Evolutionary conservation across 1,284 basidiomycete genomes (phyloP).

Genomic region (Tilletia setariae): DNA sequence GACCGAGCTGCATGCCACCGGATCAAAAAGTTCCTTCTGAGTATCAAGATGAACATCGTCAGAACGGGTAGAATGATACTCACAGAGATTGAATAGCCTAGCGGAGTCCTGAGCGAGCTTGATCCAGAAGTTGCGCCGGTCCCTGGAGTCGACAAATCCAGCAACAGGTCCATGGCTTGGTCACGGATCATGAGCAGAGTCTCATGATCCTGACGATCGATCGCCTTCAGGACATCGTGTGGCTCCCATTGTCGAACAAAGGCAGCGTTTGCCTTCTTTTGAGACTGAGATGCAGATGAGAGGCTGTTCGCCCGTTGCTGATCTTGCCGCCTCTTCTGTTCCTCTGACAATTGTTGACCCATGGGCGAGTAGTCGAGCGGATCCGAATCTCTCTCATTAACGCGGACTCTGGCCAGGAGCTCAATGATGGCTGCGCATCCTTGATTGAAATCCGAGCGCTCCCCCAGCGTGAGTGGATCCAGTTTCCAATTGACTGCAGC

Average conservation of each 20-base stretch:
- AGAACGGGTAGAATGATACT: not conserved
- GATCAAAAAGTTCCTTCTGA: no score
- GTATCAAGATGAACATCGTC: not conserved
- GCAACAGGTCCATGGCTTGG: conserved; percentile 45
- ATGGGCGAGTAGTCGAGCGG: conserved; percentile 9
- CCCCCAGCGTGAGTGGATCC: conserved; percentile 36
- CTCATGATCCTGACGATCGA: conserved; percentile 47
- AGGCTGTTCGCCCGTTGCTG: not conserved
- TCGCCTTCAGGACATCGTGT: conserved; percentile 49
- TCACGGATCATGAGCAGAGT: conserved; percentile 48
- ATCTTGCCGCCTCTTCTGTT: no score
- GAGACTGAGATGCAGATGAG: not conserved
- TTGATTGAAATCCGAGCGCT: conserved; percentile 30
- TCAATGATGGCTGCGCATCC: conserved; percentile 34
- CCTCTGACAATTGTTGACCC: not conserved
- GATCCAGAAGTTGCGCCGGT: not conserved
- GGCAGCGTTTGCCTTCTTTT: not conserved
- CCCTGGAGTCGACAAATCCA: conserved; percentile 29
- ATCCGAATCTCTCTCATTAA: not conserved
- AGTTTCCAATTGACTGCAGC: conserved; percentile 33
- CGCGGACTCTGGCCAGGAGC: conserved; percentile 19
- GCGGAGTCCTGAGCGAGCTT: conserved; percentile 15
- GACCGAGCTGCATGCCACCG: conserved; percentile 27
- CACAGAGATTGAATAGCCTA: conserved; percentile 20
- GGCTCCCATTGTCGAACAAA: conserved; percentile 31